These are phyloP conservation scores for Xylariaceae sp. DNA, from an alignment of 2,329 filamentous ascomycete species.

Conservation along the genomic window DNA sequence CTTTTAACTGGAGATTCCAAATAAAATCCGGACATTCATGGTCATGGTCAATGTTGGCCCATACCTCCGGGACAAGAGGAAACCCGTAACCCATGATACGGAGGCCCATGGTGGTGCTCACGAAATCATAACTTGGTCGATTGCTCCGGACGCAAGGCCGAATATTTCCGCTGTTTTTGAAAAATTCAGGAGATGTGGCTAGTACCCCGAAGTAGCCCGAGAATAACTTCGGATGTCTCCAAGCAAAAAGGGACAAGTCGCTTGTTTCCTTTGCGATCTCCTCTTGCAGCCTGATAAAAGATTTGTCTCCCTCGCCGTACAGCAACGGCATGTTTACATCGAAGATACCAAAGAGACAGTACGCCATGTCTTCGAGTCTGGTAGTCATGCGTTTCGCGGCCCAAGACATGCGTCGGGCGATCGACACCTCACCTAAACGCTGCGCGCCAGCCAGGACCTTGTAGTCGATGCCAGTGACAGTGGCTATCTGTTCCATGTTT, in stretches of 20 bases:
- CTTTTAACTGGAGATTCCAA: too few relatives aligned
- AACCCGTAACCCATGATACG: too few relatives aligned
- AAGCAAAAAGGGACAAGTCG: background rate
- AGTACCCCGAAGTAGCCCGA: background rate
- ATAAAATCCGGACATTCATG: too few relatives aligned
- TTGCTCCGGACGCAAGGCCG: too few relatives aligned
- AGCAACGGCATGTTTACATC: constrained; percentile 9
- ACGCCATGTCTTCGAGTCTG: constrained; percentile 7
- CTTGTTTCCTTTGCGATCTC: background rate
- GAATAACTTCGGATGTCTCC: background rate
- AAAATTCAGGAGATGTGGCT: background rate
- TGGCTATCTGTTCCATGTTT: background rate
- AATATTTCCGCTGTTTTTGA: background rate
- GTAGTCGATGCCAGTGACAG: background rate
- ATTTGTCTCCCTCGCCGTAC: constrained; percentile 4
- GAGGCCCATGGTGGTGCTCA: too few relatives aligned
- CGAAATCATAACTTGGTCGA: too few relatives aligned
- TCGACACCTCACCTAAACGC: background rate
- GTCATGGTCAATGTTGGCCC: too few relatives aligned
- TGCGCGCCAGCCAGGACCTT: background rate
- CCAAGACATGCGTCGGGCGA: constrained; percentile 6
- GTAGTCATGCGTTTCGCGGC: background rate
- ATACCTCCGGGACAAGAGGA: too few relatives aligned
- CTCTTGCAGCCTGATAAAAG: constrained; percentile 35
- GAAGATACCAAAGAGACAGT: constrained; percentile 6